Percentiles rank a stretch among this genome's conserved stretches.
These are phyloP conservation scores for Mucor sp. DNA, from an alignment of 371 early-diverging fungal genomes.

Conservation along the genomic window DNA sequence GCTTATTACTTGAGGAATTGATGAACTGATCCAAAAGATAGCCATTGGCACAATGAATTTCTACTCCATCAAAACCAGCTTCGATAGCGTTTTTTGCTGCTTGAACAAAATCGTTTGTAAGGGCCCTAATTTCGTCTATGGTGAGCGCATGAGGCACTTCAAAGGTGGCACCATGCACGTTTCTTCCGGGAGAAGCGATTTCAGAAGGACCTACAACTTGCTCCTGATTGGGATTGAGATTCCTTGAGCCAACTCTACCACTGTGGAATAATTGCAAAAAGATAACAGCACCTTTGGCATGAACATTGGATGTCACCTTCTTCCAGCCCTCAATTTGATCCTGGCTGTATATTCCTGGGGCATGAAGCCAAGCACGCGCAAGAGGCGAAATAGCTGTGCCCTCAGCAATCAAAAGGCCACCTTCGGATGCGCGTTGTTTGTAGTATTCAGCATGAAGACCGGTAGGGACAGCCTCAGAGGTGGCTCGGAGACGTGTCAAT, in stretches of 20 bases:
- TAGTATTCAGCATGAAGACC: slow-evolving; percentile 49
- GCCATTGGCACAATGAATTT: slow-evolving; percentile 59
- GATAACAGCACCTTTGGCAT: slow-evolving; percentile 52
- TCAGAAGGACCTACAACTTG: slow-evolving; percentile 3
- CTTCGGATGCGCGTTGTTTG: slow-evolving; percentile 42
- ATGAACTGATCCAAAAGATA: slow-evolving; percentile 63
- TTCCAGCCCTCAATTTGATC: slow-evolving; percentile 41
- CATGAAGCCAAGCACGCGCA: slow-evolving; percentile 31
- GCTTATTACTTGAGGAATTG: slow-evolving; percentile 36
- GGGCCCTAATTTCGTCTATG: slow-evolving; percentile 38
- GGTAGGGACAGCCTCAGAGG: slow-evolving; percentile 28
- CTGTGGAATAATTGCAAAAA: slow-evolving; percentile 55
- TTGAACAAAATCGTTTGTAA: slow-evolving; percentile 59
- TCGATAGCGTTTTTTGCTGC: slow-evolving; percentile 43
- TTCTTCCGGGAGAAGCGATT: neutral
- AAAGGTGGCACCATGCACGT: neutral
- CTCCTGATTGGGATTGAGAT: slow-evolving; percentile 4
- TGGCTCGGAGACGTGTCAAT: slow-evolving; percentile 40
- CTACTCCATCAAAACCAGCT: slow-evolving; percentile 44
- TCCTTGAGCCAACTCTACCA: slow-evolving; percentile 16
- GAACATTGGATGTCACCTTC: slow-evolving; percentile 53
- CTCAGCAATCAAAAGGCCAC: slow-evolving; percentile 55
- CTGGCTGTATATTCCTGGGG: slow-evolving; percentile 36
- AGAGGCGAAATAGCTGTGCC: slow-evolving; percentile 39
- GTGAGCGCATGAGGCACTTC: slow-evolving; percentile 24